Base-by-base conservation (phyloP, 129 eudicot genomes). In the Smallanthus sonchifolius region DNA sequence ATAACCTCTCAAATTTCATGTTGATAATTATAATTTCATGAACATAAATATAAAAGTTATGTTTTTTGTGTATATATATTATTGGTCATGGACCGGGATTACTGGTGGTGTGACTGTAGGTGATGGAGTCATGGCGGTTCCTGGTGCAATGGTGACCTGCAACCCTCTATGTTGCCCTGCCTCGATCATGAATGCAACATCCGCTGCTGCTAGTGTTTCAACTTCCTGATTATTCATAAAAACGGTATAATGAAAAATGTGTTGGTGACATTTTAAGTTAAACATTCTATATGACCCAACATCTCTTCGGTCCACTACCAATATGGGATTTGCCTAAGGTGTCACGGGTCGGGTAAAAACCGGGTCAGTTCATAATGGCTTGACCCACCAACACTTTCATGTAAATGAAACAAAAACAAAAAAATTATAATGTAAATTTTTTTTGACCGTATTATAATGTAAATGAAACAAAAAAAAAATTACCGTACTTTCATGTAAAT, bases 171-270 rank as follows among this genome's bases (percentile, higher is more conserved):
- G 90, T 64, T 87, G 92, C 62, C 85, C 96, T 39, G 88, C 78
- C 69, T 85, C 89, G 44, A 90, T 65, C 88, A 87, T 82, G 69
- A 83, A 87, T 28, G 96, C 96, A 61, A 90, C 92, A 75, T 87
- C 96, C 32, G 82, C 55, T 57, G 86, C 89, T 10, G 89, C 87
- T 62, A 87, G 70, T 74, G 93, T 80, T 77, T 87, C 93, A 34
- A 86, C 86, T 79, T 90, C 96, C 96, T 90, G 91, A 47, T 68
- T 69, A 72, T 48, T 70, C 48, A 7, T 56, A 39, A 49, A 67
- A 74, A 10, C 6, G 4, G 19, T 49, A 6, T 56, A 59, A 32
- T 39, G 28, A 16, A 37, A 10, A 51, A 2, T 2, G 15, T 8
- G 15, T 30, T 30, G 8, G 8, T 59, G 65, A n/a, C 5, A 11